These are phyloP conservation scores for Ceratopteris richardii DNA, from an alignment of 75 land plant genomes.

Conservation along the genomic window DNA sequence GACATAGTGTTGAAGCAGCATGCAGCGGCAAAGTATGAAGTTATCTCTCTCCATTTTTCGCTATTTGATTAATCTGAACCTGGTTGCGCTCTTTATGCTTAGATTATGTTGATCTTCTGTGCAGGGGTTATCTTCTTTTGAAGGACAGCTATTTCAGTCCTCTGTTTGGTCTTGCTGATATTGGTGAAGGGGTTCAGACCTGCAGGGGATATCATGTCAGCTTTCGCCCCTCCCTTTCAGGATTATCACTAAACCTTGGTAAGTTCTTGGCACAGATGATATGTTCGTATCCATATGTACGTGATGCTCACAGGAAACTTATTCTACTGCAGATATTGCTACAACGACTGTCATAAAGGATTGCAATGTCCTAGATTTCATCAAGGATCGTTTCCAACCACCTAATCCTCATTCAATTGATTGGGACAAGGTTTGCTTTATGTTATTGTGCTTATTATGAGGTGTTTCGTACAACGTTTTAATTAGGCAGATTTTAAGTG, in stretches of 20 bases:
- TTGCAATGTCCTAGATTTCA: conserved; percentile 52
- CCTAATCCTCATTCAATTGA: conserved; percentile 31
- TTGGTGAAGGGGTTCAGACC: conserved; percentile 77
- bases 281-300: not conserved
- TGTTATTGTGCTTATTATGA: not conserved
- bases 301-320: not conserved
- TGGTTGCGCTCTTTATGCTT: not conserved
- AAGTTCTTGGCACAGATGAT: no score
- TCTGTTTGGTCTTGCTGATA: conserved; percentile 29
- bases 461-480: not conserved
- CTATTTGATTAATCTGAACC: not conserved
- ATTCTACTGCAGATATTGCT: conserved; percentile 45
- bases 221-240: conserved; percentile 51
- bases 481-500: no score
- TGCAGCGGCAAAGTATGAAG: conserved; percentile 59
- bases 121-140: conserved; percentile 73
- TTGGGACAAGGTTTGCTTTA: conserved; percentile 51
- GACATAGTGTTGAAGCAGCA: conserved; percentile 79
- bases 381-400: conserved; percentile 43
- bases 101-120: not conserved
- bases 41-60: not conserved
- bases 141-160: conserved; percentile 65
- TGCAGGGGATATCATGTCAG: conserved; percentile 79
- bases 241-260: conserved; percentile 81
- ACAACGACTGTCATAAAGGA: conserved; percentile 71